Conservation (phyloP, 257 asterid genomes). For the Rauvolfia tetraphylla region DNA sequence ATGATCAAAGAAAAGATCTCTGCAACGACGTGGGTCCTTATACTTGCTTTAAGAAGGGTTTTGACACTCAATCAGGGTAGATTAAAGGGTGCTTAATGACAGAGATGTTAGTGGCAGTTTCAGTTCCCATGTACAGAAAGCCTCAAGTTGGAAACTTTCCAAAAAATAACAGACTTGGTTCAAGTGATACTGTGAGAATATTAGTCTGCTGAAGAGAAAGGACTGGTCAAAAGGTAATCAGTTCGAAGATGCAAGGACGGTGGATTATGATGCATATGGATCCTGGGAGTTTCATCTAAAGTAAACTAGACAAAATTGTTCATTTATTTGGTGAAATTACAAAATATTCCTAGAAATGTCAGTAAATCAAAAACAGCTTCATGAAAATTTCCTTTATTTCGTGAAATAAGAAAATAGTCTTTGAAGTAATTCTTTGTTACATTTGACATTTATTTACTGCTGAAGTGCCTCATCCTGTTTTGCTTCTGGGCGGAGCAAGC, state of each 20-base stretch:
- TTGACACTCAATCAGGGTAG: slow-evolving; percentile 25
- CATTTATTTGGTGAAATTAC: neutral
- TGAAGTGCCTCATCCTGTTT: neutral
- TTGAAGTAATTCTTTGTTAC: neutral
- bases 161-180: slow-evolving; percentile 4
- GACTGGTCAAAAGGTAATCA: neutral
- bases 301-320: neutral
- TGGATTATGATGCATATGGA: neutral
- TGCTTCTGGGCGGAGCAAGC: no score
- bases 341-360: neutral
- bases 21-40: slow-evolving; percentile 39
- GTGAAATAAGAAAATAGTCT: neutral
- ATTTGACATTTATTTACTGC: neutral
- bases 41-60: slow-evolving; percentile 31
- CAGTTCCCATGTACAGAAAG: neutral
- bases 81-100: slow-evolving; percentile 25
- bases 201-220: neutral
- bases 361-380: neutral
- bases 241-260: neutral
- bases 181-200: neutral
- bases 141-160: neutral
- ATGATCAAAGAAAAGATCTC: slow-evolving; percentile 48
- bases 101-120: neutral
- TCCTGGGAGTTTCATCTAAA: neutral
- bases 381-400: neutral